Percentiles rank a stretch among this genome's conserved stretches.
Evolutionary conservation across 2,329 filamentous ascomycete genomes (phyloP).

Genomic region (Aspergillus aculeatinus): DNA sequence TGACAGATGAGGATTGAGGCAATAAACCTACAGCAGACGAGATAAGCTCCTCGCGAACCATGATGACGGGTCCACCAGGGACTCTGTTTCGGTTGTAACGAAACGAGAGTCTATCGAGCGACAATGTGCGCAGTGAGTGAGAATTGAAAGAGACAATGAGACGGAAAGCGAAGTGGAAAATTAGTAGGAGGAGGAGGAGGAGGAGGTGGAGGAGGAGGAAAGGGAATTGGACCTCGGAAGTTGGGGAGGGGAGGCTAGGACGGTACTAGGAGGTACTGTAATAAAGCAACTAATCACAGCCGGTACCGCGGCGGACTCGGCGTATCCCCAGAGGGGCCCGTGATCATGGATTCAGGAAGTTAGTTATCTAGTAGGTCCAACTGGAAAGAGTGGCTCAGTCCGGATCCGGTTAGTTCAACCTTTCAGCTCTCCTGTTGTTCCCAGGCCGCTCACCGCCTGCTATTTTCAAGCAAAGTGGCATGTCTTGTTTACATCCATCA

Average conservation of each 20-base stretch:
- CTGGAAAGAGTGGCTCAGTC: not conserved
- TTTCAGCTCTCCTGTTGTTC: constrained; percentile 24
- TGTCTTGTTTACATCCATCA: constrained; percentile 37
- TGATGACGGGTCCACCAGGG: constrained; percentile 50
- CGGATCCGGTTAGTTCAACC: constrained; percentile 1
- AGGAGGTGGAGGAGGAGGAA: constrained; percentile 5
- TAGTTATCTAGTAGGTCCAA: no score
- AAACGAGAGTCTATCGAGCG: not conserved
- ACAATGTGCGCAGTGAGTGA: constrained; percentile 7
- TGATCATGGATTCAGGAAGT: no score
- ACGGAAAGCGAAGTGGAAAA: not conserved
- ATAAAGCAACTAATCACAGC: constrained; percentile 8
- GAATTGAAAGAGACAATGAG: constrained; percentile 13
- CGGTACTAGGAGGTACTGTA: constrained; percentile 10
- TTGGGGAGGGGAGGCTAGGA: not conserved
- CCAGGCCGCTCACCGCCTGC: constrained; percentile 31
- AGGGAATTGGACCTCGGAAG: constrained; percentile 38
- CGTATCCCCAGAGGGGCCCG: constrained; percentile 32
- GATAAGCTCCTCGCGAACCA: constrained; percentile 92
- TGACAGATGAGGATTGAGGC: constrained; percentile 15
- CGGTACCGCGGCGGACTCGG: constrained; percentile 20
- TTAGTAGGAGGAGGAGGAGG: constrained; percentile 9
- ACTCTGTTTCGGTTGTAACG: constrained; percentile 1
- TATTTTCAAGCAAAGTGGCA: constrained; percentile 20
- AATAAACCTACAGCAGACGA: constrained; percentile 67